A percentile compares a stretch with the other conserved stretches of the same genome.
Evolutionary conservation across 371 early-diverging fungal genomes (phyloP).

Genomic region (Mortierella sp.): DNA sequence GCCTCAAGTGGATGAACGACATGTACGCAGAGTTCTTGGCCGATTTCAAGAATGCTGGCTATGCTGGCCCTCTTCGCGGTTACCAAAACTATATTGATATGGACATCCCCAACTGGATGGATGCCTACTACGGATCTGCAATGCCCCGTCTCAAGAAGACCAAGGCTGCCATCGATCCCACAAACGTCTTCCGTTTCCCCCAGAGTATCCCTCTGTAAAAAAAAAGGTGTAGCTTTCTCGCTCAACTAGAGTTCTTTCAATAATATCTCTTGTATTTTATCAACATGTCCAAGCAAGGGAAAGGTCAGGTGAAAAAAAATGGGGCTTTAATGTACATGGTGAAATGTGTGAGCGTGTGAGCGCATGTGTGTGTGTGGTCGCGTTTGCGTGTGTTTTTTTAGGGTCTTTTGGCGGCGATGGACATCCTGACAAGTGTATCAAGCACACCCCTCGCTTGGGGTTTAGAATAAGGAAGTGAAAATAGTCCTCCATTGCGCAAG

Average conservation of each 20-base stretch:
- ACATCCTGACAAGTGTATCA: not conserved
- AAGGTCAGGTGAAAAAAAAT: not conserved
- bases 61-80: conserved; percentile 30
- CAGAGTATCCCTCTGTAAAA: conserved; percentile 58
- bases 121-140: conserved; percentile 58
- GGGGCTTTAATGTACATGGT: not conserved
- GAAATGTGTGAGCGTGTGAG: not conserved
- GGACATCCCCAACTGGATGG: conserved; percentile 47
- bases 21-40: conserved; percentile 43
- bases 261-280: conserved; percentile 4
- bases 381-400: not conserved
- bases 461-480: not conserved
- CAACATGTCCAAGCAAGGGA: not conserved
- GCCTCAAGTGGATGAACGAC: conserved; percentile 52
- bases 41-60: conserved; percentile 32
- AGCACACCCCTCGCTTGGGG: not conserved
- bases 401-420: not conserved
- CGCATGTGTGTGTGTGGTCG: not conserved
- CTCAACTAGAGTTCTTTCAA: not conserved
- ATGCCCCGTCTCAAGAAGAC: conserved; percentile 42
- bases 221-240: not conserved
- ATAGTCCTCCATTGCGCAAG: not conserved
- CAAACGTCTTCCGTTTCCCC: conserved; percentile 58
- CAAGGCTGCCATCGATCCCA: conserved; percentile 54
- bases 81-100: conserved; percentile 58